A percentile compares a stretch with the other conserved stretches of the same genome.
phyloP scores from a whole-genome alignment of 164 flowering plant genomes.

The Macadamia tetraphylla region DNA sequence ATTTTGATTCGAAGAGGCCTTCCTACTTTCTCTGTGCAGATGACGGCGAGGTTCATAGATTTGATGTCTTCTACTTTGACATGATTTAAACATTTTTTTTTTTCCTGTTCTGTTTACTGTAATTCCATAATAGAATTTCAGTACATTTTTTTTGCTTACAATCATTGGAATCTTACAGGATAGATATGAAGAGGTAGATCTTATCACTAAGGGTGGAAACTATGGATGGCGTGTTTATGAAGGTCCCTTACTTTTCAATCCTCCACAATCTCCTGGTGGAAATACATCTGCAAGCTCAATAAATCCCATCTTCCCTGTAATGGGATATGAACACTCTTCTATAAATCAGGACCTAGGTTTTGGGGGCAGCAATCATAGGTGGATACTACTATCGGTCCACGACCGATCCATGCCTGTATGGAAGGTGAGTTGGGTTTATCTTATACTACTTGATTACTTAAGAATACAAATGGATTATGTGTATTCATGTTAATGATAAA shows the following conservation, averaged over 20 bases:
- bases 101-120: not conserved
- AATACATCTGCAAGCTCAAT: slow-evolving; percentile 50
- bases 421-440: slow-evolving; percentile 49
- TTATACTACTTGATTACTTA: too few species aligned
- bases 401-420: slow-evolving; percentile 80
- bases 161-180: slow-evolving; percentile 23
- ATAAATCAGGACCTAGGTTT: slow-evolving; percentile 36
- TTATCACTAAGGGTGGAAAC: slow-evolving; percentile 29
- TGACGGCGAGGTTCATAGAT: slow-evolving; percentile 67
- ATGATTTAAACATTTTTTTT: not conserved
- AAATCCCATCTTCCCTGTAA: slow-evolving; percentile 57
- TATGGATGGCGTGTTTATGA: slow-evolving; percentile 22
- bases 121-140: too few species aligned
- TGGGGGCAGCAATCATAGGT: slow-evolving; percentile 77
- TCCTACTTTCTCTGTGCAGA: slow-evolving; percentile 87
- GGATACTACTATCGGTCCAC: slow-evolving; percentile 69
- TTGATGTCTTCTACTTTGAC: not conserved
- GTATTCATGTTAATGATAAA: not conserved
- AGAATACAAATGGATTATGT: too few species aligned
- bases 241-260: slow-evolving; percentile 17
- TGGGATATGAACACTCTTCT: slow-evolving; percentile 74
- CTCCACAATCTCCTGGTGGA: slow-evolving; percentile 42
- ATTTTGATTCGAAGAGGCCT: slow-evolving; percentile 80
- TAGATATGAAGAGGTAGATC: slow-evolving; percentile 48
- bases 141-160: not conserved